phyloP scores from a whole-genome alignment of 1,284 basidiomycete species.

The Amylostereum chailletii region DNA sequence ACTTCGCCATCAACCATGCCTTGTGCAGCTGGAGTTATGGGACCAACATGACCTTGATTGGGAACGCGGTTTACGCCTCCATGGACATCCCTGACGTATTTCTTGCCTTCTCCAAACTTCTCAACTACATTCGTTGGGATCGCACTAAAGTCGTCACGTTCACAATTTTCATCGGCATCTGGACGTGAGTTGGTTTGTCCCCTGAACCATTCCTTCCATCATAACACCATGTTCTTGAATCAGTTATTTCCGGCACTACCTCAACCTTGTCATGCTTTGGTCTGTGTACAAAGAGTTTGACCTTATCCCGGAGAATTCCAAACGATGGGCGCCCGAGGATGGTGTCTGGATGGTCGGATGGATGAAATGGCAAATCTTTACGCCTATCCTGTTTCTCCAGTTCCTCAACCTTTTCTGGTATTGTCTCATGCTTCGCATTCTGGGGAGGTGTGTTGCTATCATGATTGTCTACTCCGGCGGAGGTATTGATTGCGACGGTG shows the following conservation, averaged over 20 bases:
- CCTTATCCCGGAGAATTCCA: constrained; percentile 56
- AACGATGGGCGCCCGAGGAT: constrained; percentile 51
- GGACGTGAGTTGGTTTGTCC: constrained; percentile 58
- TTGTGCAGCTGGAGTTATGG: constrained; percentile 76
- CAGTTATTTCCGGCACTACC: constrained; percentile 94
- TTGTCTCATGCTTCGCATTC: constrained; percentile 69
- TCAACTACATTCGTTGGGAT: constrained; percentile 78
- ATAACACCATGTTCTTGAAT: constrained; percentile 1
- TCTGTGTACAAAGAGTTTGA: constrained; percentile 83
- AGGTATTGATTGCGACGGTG: neutral
- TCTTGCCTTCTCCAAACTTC: constrained; percentile 76
- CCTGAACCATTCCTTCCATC: constrained; percentile 1
- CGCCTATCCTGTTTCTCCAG: constrained; percentile 69
- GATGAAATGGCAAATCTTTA: constrained; percentile 80
- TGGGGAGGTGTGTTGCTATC: constrained; percentile 31
- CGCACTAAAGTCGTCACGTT: constrained; percentile 61
- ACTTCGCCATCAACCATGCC: constrained; percentile 3
- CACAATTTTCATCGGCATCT: constrained; percentile 61
- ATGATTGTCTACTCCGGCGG: neutral
- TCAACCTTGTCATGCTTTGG: constrained; percentile 83
- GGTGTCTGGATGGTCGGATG: constrained; percentile 71
- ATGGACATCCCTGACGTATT: constrained; percentile 95
- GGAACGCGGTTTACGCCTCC: constrained; percentile 88
- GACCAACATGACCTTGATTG: constrained; percentile 79
- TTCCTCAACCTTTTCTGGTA: constrained; percentile 90